Percentiles rank a stretch among this genome's conserved stretches.
phyloP scores from a whole-genome alignment of 2,329 filamentous ascomycete genomes.

The Colletotrichum eleusines region DNA sequence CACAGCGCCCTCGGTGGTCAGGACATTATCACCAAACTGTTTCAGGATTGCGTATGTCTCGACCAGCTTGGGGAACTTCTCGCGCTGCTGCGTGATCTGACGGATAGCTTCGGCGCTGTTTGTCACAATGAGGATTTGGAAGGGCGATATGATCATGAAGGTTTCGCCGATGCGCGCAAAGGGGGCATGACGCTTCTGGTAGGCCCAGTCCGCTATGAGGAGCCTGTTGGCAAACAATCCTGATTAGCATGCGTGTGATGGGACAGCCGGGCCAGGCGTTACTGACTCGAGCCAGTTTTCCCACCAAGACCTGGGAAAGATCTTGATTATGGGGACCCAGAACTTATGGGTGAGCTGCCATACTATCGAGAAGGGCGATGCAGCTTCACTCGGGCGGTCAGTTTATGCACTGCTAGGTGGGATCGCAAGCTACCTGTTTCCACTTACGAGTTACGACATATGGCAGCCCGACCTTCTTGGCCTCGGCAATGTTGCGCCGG shows the following conservation, averaged over 20 bases:
- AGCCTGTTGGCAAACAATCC: constrained; percentile 53
- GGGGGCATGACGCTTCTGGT: constrained; percentile 65
- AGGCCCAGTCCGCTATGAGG: constrained; percentile 71
- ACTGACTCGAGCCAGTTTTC: constrained; percentile 71
- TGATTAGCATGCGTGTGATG: constrained; percentile 32
- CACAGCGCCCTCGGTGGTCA: constrained; percentile 75
- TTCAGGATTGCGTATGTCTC: constrained; percentile 67
- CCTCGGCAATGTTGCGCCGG: constrained; percentile 60
- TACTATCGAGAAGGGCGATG: constrained; percentile 61
- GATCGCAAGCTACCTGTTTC: no score
- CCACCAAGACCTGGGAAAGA: constrained; percentile 67
- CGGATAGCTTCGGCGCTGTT: constrained; percentile 74
- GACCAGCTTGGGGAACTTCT: constrained; percentile 78
- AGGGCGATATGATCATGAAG: constrained; percentile 73
- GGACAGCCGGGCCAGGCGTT: background rate
- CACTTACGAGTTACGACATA: constrained; percentile 67
- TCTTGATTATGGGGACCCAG: constrained; percentile 67
- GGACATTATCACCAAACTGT: constrained; percentile 76
- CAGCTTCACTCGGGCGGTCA: constrained; percentile 51
- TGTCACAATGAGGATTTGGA: constrained; percentile 64
- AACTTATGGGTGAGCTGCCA: constrained; percentile 69
- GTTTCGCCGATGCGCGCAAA: constrained; percentile 72
- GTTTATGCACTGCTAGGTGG: background rate
- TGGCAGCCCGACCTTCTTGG: constrained; percentile 63
- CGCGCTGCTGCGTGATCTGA: constrained; percentile 74